Evolutionary conservation across 1,139 yeast genomes (phyloP), one percentile per base, ranked within the genome.

Genomic region (Yamadazyma songkhlaensis): DNA sequence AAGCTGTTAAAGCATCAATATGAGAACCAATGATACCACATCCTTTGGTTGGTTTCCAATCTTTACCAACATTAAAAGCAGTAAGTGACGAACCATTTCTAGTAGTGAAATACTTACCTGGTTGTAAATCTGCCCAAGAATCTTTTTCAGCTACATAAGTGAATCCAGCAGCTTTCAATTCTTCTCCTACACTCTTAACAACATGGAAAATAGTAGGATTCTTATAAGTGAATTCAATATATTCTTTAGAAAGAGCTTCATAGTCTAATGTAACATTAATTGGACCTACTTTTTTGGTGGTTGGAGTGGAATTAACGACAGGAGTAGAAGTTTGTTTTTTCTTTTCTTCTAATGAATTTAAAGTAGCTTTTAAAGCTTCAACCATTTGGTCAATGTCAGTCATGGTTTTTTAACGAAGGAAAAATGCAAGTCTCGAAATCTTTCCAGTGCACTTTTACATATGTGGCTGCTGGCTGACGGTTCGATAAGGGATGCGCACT

Each of bases 171-270:
- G 46, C 44, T 9, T 48, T 47, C 21, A 71, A 52, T 10, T 57
- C 45, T 3, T 49, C 37, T 29, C 53, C 48, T 42, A 68, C 60
- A 42, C 57, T 52, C 10, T 51, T 43, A 9, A 67, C 57, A 13
- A 62, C 70, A 48, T 71, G 77, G 48, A 53, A 67, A 5, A 73
- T 67, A 1, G 76, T 69, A 11, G 75, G 76, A 40, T 61, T 62
- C 9, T 49, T 41, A 42, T 67, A 57, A 39, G 74, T 68, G 47
- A 69, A 69, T 21, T 53, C 51, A 35, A 70, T 56, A 46, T 66
- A 70, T 9, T 57, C 53, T 11, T 58, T 53, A 10, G 72, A 64
- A 39, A 47, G 45, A 10, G 42, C 44, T 12, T 34, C 35, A 34
- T 42, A 42, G 11, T 41, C 39, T 23, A 28, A 10, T 9, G 17